phyloP scores from a whole-genome alignment of 345 rosid species.

The Zanthoxylum bungeanum region DNA sequence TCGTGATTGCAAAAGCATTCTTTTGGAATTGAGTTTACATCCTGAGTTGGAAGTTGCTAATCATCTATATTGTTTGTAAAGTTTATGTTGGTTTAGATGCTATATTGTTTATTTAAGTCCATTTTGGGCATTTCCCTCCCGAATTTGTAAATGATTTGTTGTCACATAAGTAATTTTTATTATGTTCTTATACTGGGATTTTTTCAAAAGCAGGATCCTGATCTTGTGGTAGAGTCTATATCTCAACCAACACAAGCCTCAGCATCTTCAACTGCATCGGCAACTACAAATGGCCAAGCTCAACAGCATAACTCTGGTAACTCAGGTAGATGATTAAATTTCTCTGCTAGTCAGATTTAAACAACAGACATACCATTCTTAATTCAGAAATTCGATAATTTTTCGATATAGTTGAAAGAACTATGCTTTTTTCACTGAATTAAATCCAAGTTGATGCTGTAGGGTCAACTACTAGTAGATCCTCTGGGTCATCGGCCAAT shows the following conservation, averaged over 20 bases:
- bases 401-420: background rate
- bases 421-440: slow-evolving; percentile 5
- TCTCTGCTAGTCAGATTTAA: background rate
- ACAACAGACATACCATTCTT: background rate
- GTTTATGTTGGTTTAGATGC: background rate
- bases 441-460: slow-evolving; percentile 16
- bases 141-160: no score
- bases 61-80: background rate
- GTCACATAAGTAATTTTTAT: no score
- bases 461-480: slow-evolving; percentile 74
- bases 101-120: no score
- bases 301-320: slow-evolving; percentile 61
- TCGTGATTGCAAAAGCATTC: no score
- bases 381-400: background rate
- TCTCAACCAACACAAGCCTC: slow-evolving; percentile 58
- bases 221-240: slow-evolving; percentile 85
- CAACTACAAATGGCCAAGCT: slow-evolving; percentile 41
- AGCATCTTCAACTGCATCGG: slow-evolving; percentile 53
- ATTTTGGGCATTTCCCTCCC: background rate
- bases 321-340: slow-evolving; percentile 38
- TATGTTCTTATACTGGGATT: background rate
- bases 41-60: background rate
- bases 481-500: slow-evolving; percentile 56
- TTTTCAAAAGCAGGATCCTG: slow-evolving; percentile 65
- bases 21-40: background rate